Evolutionary conservation across 2,329 filamentous ascomycete genomes (phyloP).

Genomic region (Diatrype stigma): DNA sequence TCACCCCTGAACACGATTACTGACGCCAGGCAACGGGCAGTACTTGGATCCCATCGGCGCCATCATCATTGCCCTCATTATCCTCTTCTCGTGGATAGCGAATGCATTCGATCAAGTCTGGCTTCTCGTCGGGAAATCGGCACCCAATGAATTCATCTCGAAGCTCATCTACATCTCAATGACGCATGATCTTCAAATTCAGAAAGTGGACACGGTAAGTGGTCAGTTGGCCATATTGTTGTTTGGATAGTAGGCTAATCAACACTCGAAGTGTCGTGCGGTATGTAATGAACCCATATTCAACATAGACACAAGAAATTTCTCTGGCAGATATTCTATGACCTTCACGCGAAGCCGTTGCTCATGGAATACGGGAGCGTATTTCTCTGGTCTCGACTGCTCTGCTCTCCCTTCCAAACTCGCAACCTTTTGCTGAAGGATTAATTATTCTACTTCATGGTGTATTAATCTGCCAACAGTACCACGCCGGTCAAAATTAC

Average conservation of each 20-base stretch:
- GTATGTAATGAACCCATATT: not conserved
- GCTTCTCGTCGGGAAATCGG: constrained; percentile 57
- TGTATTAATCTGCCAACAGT: constrained; percentile 44
- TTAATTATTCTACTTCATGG: not conserved
- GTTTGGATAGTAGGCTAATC: not conserved
- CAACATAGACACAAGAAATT: not conserved
- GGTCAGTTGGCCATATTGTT: not conserved
- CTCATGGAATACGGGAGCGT: too few species aligned
- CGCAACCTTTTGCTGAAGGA: too few species aligned
- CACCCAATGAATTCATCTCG: constrained; percentile 52
- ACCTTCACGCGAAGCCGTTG: too few species aligned
- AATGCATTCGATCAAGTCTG: constrained; percentile 61
- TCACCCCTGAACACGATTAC: not conserved
- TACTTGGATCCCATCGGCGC: constrained; percentile 59
- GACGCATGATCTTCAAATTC: constrained; percentile 50
- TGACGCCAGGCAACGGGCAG: not conserved
- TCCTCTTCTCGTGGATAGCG: constrained; percentile 56
- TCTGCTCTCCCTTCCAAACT: too few species aligned
- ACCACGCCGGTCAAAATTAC: constrained; percentile 57
- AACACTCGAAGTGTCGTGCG: not conserved
- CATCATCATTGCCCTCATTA: constrained; percentile 56
- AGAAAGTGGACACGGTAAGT: constrained; percentile 52
- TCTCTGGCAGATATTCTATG: too few species aligned
- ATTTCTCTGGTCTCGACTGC: too few species aligned
- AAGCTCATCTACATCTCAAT: constrained; percentile 53